A percentile compares a stretch with the other conserved stretches of the same genome.
Conservation (phyloP, 768 basidiomycete genomes). For the Botryobasidium botryosum region DNA sequence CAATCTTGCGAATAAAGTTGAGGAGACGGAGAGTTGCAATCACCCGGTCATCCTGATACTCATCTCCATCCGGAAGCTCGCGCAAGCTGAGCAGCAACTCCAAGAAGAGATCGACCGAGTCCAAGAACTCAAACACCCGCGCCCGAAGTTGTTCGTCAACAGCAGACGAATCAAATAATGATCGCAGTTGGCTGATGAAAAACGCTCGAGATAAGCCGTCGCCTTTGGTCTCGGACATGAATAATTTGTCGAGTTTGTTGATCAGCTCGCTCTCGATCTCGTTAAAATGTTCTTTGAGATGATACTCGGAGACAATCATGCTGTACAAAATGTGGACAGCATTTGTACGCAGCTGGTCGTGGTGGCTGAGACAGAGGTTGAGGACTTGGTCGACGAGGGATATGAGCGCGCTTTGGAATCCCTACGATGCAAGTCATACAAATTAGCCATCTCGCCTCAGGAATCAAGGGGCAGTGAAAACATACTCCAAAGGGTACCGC, state of each 20-base stretch:
- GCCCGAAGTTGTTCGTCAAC: conserved; percentile 67
- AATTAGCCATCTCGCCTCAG: no score
- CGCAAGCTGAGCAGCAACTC: conserved; percentile 77
- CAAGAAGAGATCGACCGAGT: conserved; percentile 83
- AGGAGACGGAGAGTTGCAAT: conserved; percentile 82
- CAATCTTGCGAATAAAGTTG: conserved; percentile 86
- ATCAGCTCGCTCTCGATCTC: conserved; percentile 87
- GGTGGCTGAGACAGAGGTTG: conserved; percentile 84
- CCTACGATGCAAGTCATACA: conserved; percentile 26
- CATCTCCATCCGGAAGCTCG: conserved; percentile 80
- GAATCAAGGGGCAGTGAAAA: no score
- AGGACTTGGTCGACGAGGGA: conserved; percentile 80
- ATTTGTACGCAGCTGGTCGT: conserved; percentile 77
- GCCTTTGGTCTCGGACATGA: conserved; percentile 84
- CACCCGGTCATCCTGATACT: conserved; percentile 87
- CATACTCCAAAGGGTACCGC: conserved; percentile 56
- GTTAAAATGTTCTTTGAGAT: conserved; percentile 69
- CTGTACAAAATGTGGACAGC: conserved; percentile 87
- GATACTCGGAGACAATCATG: conserved; percentile 89
- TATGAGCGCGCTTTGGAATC: conserved; percentile 71
- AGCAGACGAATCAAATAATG: conserved; percentile 70
- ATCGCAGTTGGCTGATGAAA: conserved; percentile 79
- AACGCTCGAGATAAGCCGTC: conserved; percentile 85
- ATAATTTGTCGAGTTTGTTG: conserved; percentile 74
- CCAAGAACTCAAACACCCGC: conserved; percentile 65